Evolutionary conservation across 192 early-diverging fungal genomes (phyloP).

Genomic region (Allomyces macrogynus): DNA sequence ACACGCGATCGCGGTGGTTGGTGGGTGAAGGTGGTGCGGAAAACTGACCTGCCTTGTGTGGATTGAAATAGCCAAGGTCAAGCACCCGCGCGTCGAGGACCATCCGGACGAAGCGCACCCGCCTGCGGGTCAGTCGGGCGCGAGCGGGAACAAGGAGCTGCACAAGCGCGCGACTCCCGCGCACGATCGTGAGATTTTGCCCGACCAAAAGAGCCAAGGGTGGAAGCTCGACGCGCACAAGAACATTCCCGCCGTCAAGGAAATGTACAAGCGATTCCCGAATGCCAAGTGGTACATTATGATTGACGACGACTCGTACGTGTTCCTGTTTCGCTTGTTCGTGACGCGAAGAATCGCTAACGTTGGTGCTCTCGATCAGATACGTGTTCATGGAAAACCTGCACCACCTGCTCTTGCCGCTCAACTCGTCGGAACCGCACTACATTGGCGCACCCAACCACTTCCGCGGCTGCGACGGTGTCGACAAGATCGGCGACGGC

Average conservation of each 20-base stretch:
- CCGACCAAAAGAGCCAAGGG: constrained; percentile 3
- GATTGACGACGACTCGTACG: constrained; percentile 43
- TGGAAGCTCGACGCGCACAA: background rate
- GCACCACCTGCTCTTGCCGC: constrained; percentile 7
- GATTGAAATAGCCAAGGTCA: no score
- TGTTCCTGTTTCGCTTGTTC: constrained; percentile 6
- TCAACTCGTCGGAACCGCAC: constrained; percentile 14
- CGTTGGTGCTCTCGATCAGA: background rate
- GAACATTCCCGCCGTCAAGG: background rate
- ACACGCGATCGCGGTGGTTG: no score
- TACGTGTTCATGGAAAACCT: constrained; percentile 17
- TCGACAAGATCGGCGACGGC: constrained; percentile 18
- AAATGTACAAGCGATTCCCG: constrained; percentile 20
- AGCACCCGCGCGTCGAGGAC: no score
- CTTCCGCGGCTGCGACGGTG: constrained; percentile 26
- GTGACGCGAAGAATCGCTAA: no score
- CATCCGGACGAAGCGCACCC: no score
- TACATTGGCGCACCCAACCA: constrained; percentile 22
- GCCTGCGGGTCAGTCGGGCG: no score
- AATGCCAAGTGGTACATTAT: constrained; percentile 40
- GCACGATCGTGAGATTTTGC: background rate
- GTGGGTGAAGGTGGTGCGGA: no score
- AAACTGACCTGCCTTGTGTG: no score
- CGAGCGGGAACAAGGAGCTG: no score
- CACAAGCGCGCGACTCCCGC: no score